A percentile compares a stretch with the other conserved stretches of the same genome.
phyloP scores from a whole-genome alignment of 2,329 filamentous ascomycete genomes.

The Neofusicoccum umdonicola region DNA sequence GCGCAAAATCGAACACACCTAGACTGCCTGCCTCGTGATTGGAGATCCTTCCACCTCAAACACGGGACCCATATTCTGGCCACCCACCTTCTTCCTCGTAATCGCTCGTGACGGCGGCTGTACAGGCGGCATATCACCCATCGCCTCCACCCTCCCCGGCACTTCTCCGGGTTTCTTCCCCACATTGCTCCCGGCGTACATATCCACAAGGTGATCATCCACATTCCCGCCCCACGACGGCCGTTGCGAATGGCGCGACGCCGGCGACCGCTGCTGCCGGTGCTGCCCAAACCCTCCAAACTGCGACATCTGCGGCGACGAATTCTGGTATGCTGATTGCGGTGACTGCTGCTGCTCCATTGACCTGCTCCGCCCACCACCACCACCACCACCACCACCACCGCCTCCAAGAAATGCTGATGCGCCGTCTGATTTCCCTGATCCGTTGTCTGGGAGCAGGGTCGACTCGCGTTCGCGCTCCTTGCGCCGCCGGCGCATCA shows the following conservation, averaged over 20 bases:
- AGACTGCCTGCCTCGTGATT: too few species aligned
- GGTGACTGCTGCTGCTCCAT: not conserved
- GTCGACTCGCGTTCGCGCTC: not conserved
- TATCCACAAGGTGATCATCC: not conserved
- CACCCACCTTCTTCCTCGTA: conserved; percentile 27
- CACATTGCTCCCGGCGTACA: not conserved
- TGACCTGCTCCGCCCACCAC: too few species aligned
- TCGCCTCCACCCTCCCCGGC: not conserved
- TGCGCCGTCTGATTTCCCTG: not conserved
- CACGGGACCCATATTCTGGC: not conserved
- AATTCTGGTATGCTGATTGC: too few species aligned
- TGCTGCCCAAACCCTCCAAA: not conserved
- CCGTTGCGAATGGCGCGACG: too few species aligned
- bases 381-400: too few species aligned
- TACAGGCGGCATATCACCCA: not conserved
- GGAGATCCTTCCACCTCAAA: not conserved
- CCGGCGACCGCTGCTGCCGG: too few species aligned
- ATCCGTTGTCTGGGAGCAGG: not conserved
- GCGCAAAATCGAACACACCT: too few species aligned
- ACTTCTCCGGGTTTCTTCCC: not conserved
- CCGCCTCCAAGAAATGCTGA: not conserved
- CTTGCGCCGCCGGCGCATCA: not conserved
- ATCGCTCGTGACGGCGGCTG: conserved; percentile 16
- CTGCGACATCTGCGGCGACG: not conserved
- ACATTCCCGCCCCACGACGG: not conserved